These are phyloP conservation scores for Monosporascus sp. DNA, from an alignment of 2,329 filamentous ascomycete species.

Conservation along the genomic window DNA sequence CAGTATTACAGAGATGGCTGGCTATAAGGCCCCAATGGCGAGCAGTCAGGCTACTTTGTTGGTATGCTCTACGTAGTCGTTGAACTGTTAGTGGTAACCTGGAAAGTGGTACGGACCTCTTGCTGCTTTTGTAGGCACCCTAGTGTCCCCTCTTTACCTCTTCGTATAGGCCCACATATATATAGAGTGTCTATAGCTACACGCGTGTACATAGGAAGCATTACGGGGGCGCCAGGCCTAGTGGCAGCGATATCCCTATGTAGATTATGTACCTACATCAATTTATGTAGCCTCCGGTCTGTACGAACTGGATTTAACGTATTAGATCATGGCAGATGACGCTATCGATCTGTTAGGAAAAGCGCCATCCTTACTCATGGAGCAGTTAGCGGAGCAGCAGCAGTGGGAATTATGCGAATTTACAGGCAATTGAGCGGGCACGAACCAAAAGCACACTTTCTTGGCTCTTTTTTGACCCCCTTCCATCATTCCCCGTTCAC, in stretches of 20 bases:
- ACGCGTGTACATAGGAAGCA: too few relatives aligned
- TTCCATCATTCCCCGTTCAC: not conserved
- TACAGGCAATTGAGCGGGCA: not conserved
- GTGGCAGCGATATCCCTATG: not conserved
- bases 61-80: too few relatives aligned
- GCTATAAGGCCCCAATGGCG: too few relatives aligned
- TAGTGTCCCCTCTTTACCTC: too few relatives aligned
- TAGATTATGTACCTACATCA: conserved; percentile 1
- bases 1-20: too few relatives aligned
- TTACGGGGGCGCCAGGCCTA: too few relatives aligned
- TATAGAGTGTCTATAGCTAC: too few relatives aligned
- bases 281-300: conserved; percentile 1
- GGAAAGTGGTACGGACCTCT: not conserved
- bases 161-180: too few relatives aligned
- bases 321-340: not conserved
- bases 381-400: not conserved
- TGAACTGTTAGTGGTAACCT: not conserved
- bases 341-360: not conserved
- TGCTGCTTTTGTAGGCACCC: too few relatives aligned
- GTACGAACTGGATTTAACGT: not conserved
- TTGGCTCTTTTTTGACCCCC: not conserved
- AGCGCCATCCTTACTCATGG: too few relatives aligned
- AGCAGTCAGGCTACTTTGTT: not conserved
- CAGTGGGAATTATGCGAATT: not conserved
- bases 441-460: not conserved